Percentiles rank a stretch among this genome's conserved stretches.
These are phyloP conservation scores for Verruconis gallopava DNA, from an alignment of 2,329 filamentous ascomycete species.

Conservation along the genomic window DNA sequence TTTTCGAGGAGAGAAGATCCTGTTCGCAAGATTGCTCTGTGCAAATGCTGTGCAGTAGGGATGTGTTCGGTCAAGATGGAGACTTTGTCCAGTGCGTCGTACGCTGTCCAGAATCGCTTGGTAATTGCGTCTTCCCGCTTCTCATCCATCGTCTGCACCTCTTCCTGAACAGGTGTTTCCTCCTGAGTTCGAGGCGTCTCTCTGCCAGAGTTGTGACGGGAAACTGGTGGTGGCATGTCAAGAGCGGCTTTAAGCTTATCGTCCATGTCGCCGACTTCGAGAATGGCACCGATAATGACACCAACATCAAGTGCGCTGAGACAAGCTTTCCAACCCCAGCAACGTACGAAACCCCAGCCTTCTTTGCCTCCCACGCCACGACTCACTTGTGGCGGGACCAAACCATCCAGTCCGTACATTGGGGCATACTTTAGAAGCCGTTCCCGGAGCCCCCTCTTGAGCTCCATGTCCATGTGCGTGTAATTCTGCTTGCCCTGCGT, in stretches of 20 bases:
- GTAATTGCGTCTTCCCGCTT: slow-evolving; percentile 20
- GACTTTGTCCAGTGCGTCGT: slow-evolving; percentile 43
- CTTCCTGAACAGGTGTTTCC: neutral
- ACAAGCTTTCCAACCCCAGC: slow-evolving; percentile 95
- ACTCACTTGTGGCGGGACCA: slow-evolving; percentile 69
- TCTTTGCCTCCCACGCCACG: slow-evolving; percentile 64
- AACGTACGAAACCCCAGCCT: slow-evolving; percentile 92
- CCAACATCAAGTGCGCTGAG: slow-evolving; percentile 86
- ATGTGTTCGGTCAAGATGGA: slow-evolving; percentile 64
- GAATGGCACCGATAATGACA: slow-evolving; percentile 79
- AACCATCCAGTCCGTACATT: slow-evolving; percentile 83
- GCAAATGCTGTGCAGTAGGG: slow-evolving; percentile 73
- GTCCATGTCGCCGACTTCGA: slow-evolving; percentile 68
- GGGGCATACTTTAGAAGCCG: slow-evolving; percentile 85
- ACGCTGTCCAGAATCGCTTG: slow-evolving; percentile 45
- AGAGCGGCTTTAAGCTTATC: slow-evolving; percentile 13
- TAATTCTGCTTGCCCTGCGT: slow-evolving; percentile 92
- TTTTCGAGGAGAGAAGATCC: slow-evolving; percentile 87
- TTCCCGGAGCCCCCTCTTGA: slow-evolving; percentile 75
- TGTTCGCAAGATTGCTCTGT: slow-evolving; percentile 84
- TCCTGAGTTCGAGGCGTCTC: slow-evolving; percentile 3
- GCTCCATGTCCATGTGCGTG: slow-evolving; percentile 95
- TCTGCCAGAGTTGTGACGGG: neutral
- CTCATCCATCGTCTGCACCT: slow-evolving; percentile 14
- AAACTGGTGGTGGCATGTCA: neutral